Conservation (phyloP, 352 stramenopile genomes). For the Phytophthora syringae region DNA sequence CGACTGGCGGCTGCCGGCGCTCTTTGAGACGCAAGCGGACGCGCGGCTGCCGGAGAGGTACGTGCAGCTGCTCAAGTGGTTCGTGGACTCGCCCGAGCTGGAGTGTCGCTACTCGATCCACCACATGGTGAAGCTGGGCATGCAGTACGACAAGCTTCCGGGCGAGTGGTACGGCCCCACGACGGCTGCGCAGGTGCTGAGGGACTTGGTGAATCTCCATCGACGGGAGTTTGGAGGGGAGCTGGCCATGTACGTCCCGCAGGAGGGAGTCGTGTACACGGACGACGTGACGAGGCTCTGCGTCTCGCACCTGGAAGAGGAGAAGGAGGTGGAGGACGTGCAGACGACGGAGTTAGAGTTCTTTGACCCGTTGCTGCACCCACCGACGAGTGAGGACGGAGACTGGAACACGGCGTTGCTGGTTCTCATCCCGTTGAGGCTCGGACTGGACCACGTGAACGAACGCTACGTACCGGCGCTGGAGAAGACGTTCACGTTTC, state of each 20-base stretch:
- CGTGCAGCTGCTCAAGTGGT: constrained; percentile 80
- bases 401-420: constrained; percentile 91
- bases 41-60: constrained; percentile 45
- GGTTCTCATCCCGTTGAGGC: constrained; percentile 91
- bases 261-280: constrained; percentile 84
- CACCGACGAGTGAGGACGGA: constrained; percentile 49
- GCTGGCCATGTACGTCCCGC: constrained; percentile 82
- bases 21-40: constrained; percentile 41
- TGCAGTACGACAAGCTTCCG: constrained; percentile 92
- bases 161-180: constrained; percentile 94
- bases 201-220: constrained; percentile 87
- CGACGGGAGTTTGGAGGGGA: constrained; percentile 49
- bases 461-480: constrained; percentile 79
- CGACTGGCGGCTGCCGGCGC: constrained; percentile 47
- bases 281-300: constrained; percentile 80
- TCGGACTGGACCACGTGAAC: constrained; percentile 92
- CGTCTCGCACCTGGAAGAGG: constrained; percentile 63
- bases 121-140: constrained; percentile 91
- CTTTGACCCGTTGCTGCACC: constrained; percentile 87
- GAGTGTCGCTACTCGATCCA: constrained; percentile 90
- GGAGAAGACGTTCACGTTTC: constrained; percentile 86
- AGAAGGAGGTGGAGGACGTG: constrained; percentile 10
- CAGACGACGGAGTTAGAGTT: constrained; percentile 43
- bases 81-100: constrained; percentile 80
- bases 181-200: constrained; percentile 87